These are phyloP conservation scores for Sphaerulina vaccinii DNA, from an alignment of 2,329 filamentous ascomycete species.

Conservation along the genomic window DNA sequence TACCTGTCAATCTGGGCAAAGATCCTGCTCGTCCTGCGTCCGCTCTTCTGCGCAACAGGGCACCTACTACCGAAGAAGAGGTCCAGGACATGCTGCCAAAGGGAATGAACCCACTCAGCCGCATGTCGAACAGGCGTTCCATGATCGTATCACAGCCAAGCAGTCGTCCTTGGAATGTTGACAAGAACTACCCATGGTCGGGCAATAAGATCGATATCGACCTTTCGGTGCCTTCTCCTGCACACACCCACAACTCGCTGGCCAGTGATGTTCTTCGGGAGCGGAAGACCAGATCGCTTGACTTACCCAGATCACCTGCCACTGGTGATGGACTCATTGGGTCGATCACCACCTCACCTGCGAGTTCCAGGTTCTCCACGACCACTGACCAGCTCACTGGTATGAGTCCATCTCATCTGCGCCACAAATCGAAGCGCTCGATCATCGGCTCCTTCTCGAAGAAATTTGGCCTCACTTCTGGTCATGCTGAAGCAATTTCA, in stretches of 20 bases:
- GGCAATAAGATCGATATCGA: slow-evolving; percentile 42
- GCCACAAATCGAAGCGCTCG: slow-evolving; percentile 38
- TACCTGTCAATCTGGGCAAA: slow-evolving; percentile 32
- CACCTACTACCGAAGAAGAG: slow-evolving; percentile 35
- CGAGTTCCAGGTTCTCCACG: slow-evolving; percentile 30
- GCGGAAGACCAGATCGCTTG: slow-evolving; percentile 32
- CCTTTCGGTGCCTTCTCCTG: slow-evolving; percentile 39
- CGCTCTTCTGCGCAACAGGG: slow-evolving; percentile 32
- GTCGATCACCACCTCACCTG: slow-evolving; percentile 25
- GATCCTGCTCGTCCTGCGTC: slow-evolving; percentile 30
- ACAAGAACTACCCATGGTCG: slow-evolving; percentile 50
- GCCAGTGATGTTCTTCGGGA: slow-evolving; percentile 30
- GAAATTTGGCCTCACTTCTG: slow-evolving; percentile 33
- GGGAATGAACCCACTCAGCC: slow-evolving; percentile 37
- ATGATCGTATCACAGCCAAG: slow-evolving; percentile 37
- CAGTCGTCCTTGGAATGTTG: slow-evolving; percentile 49
- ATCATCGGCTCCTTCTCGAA: slow-evolving; percentile 39
- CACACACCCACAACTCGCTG: slow-evolving; percentile 33
- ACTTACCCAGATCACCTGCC: slow-evolving; percentile 22
- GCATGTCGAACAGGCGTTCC: slow-evolving; percentile 33
- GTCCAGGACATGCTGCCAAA: slow-evolving; percentile 34
- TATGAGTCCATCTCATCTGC: slow-evolving; percentile 27
- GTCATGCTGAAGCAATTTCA: slow-evolving; percentile 19
- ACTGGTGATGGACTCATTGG: slow-evolving; percentile 35
- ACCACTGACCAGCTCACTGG: slow-evolving; percentile 37